Conservation (phyloP, 2,329 filamentous ascomycete genomes). For the Alternaria brassicicola region DNA sequence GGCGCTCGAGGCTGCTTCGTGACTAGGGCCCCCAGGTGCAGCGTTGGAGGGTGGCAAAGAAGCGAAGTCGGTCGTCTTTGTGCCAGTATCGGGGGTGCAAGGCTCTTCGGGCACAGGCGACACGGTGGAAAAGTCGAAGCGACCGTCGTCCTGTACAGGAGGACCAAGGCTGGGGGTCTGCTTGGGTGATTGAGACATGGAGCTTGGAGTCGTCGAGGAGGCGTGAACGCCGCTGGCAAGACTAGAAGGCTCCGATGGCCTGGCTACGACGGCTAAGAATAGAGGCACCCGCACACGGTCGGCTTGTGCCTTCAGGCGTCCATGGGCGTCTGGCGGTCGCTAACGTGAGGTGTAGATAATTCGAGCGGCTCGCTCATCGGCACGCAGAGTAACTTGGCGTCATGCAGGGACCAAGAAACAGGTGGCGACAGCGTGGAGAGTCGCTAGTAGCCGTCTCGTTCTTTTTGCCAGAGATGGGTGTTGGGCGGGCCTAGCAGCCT, state of each 20-base stretch:
- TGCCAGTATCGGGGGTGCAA: conserved; percentile 7
- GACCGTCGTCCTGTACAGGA: conserved; percentile 7
- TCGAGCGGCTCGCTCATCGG: background rate
- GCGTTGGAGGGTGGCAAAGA: conserved; percentile 13
- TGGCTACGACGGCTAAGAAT: conserved; percentile 2
- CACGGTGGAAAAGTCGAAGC: conserved; percentile 15
- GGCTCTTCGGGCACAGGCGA: conserved; percentile 24
- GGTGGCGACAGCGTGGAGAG: conserved; percentile 15
- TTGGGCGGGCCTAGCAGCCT: conserved; percentile 9
- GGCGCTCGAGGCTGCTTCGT: conserved; percentile 25
- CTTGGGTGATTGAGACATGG: conserved; percentile 38
- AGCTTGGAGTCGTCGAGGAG: conserved; percentile 4
- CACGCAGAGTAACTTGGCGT: conserved; percentile 21
- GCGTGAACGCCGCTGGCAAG: background rate
- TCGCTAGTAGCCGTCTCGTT: conserved; percentile 17
- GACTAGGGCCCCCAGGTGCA: conserved; percentile 23
- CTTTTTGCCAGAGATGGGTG: conserved; percentile 4
- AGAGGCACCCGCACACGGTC: conserved; percentile 16
- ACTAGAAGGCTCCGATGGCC: background rate
- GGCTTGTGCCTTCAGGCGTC: conserved; percentile 23
- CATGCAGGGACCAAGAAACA: conserved; percentile 30
- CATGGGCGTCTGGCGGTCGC: conserved; percentile 21
- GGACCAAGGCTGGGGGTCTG: conserved; percentile 20
- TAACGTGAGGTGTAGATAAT: conserved; percentile 7
- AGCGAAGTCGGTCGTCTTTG: conserved; percentile 6